These are phyloP conservation scores for Cladosporium austrohemisphaericum DNA, from an alignment of 2,329 filamentous ascomycete species.

Conservation along the genomic window DNA sequence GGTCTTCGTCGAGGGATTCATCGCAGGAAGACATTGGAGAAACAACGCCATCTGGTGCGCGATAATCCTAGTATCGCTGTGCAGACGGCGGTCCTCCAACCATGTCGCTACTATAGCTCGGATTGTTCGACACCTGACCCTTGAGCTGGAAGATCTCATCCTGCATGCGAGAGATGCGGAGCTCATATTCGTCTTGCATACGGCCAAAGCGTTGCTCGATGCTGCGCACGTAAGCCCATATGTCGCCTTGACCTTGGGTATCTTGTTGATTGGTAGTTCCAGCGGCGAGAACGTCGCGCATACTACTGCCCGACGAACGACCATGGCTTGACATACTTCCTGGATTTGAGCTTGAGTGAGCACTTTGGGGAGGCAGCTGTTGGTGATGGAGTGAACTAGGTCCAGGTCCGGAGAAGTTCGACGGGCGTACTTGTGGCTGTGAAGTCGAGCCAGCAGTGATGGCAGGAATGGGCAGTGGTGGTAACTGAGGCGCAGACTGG, in stretches of 20 bases:
- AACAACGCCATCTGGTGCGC: background rate
- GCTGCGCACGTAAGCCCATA: constrained; percentile 69
- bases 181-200: constrained; percentile 47
- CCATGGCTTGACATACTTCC: constrained; percentile 52
- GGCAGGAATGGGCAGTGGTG: constrained; percentile 26
- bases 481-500: constrained; percentile 33
- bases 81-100: constrained; percentile 9
- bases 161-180: constrained; percentile 42
- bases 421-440: background rate
- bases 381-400: constrained; percentile 42
- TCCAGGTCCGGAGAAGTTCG: constrained; percentile 15
- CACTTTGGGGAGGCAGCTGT: constrained; percentile 24
- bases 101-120: constrained; percentile 32
- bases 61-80: constrained; percentile 8
- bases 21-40: no score
- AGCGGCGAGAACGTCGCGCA: constrained; percentile 61
- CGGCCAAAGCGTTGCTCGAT: constrained; percentile 55
- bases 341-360: constrained; percentile 41
- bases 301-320: constrained; percentile 55
- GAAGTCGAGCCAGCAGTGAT: background rate
- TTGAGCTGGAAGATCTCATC: constrained; percentile 41
- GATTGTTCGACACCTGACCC: constrained; percentile 25
- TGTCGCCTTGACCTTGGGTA: constrained; percentile 38
- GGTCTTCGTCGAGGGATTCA: no score
- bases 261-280: constrained; percentile 35